Percentiles rank a stretch among this genome's conserved stretches.
Evolutionary conservation across 2,329 filamentous ascomycete species (phyloP).

Genomic region (Diaporthe humulicola): DNA sequence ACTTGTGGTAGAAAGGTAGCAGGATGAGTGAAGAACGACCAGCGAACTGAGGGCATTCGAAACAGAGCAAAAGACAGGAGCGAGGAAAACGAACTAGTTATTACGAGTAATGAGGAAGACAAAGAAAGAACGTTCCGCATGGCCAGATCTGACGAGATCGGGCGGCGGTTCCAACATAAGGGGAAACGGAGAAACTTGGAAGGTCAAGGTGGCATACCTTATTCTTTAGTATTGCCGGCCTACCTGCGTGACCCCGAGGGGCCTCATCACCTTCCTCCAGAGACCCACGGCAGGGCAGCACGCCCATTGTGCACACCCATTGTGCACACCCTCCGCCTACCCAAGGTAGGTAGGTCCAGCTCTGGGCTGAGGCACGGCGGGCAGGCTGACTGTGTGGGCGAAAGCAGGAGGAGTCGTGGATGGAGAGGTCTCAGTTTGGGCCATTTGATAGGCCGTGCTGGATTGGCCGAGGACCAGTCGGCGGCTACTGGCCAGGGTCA

Average conservation of each 20-base stretch:
- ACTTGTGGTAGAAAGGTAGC: slow-evolving; percentile 30
- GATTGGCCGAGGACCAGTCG: slow-evolving; percentile 57
- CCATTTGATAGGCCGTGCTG: slow-evolving; percentile 58
- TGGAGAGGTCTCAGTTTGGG: slow-evolving; percentile 50
- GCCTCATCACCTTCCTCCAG: slow-evolving; percentile 32
- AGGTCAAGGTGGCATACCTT: slow-evolving; percentile 36
- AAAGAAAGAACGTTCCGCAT: slow-evolving; percentile 37
- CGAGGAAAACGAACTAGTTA: slow-evolving; percentile 27
- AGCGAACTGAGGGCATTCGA: slow-evolving; percentile 42
- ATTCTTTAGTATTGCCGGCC: slow-evolving; percentile 42
- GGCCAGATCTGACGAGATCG: slow-evolving; percentile 34
- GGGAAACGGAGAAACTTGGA: slow-evolving; percentile 21
- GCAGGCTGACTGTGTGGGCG: slow-evolving; percentile 42
- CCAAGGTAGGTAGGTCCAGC: slow-evolving; percentile 32
- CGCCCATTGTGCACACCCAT: slow-evolving; percentile 28
- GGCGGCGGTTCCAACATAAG: slow-evolving; percentile 33
- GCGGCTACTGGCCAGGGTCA: slow-evolving; percentile 61
- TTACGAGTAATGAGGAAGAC: slow-evolving; percentile 32
- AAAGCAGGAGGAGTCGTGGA: slow-evolving; percentile 48
- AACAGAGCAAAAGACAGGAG: slow-evolving; percentile 33
- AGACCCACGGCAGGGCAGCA: slow-evolving; percentile 17
- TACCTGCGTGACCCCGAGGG: slow-evolving; percentile 36
- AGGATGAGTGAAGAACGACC: slow-evolving; percentile 44
- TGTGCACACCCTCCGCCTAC: slow-evolving; percentile 36
- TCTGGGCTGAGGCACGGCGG: slow-evolving; percentile 35